These are phyloP conservation scores for Termitomyces titanicus DNA, from an alignment of 768 basidiomycete species.

Conservation along the genomic window DNA sequence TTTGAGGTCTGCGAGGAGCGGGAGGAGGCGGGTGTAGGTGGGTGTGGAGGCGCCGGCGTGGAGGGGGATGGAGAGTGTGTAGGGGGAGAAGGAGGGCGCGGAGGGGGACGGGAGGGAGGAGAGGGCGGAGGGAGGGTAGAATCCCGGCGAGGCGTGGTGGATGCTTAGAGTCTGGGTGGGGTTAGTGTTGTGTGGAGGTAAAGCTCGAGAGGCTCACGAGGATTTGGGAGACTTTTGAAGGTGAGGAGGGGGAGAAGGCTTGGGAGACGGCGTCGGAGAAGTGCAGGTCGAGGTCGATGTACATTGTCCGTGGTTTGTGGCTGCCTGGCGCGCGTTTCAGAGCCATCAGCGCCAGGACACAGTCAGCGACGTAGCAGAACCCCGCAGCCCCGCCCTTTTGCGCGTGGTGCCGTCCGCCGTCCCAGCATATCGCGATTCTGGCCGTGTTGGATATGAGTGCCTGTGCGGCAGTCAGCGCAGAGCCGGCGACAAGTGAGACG, in stretches of 20 bases:
- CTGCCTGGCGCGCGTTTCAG: slow-evolving; percentile 50
- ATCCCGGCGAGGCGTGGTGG: slow-evolving; percentile 79
- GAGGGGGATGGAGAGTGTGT: slow-evolving; percentile 81
- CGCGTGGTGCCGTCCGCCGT: slow-evolving; percentile 91
- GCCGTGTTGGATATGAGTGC: slow-evolving; percentile 47
- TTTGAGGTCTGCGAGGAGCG: slow-evolving; percentile 55
- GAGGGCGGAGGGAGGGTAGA: slow-evolving; percentile 69
- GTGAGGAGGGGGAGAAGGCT: slow-evolving; percentile 53
- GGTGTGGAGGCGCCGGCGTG: slow-evolving; percentile 59
- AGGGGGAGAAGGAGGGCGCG: slow-evolving; percentile 43
- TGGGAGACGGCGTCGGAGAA: slow-evolving; percentile 87
- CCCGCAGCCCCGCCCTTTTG: slow-evolving; percentile 76
- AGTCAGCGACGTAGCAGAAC: slow-evolving; percentile 94
- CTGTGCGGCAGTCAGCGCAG: slow-evolving; percentile 69
- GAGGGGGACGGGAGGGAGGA: slow-evolving; percentile 40
- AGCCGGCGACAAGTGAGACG: slow-evolving; percentile 69
- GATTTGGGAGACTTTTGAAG: slow-evolving; percentile 38
- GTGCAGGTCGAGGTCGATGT: slow-evolving; percentile 91
- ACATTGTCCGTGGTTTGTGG: slow-evolving; percentile 66
- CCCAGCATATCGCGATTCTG: slow-evolving; percentile 81
- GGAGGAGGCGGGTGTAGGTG: slow-evolving; percentile 67
- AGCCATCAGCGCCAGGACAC: slow-evolving; percentile 74
- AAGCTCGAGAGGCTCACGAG: slow-evolving; percentile 33
- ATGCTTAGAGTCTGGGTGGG: slow-evolving; percentile 71
- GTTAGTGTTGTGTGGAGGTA: not conserved